phyloP scores from a whole-genome alignment of 225 moss, liverwort and hornwort genomes.

The Bryum argenteum region DNA sequence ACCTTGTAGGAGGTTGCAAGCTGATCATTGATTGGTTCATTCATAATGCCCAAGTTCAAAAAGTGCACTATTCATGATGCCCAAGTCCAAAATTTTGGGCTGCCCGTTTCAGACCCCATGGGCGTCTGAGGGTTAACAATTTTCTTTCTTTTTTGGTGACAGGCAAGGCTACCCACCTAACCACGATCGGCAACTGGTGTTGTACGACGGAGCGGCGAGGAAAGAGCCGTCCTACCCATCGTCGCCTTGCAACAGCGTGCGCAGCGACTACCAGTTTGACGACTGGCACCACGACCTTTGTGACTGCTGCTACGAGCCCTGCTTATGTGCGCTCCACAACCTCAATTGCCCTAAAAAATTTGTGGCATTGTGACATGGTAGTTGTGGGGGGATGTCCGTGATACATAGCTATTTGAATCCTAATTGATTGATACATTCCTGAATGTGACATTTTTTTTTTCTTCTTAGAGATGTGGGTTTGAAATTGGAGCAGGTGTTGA shows the following conservation, averaged over 20 bases:
- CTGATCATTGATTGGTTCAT: too few relatives aligned
- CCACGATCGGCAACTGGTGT: constrained; percentile 27
- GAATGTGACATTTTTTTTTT: not conserved
- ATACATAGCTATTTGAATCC: too few relatives aligned
- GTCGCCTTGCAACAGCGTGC: constrained; percentile 39
- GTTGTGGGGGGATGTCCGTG: too few relatives aligned
- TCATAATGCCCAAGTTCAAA: too few relatives aligned
- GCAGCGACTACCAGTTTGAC: constrained; percentile 35
- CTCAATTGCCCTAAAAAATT: not conserved
- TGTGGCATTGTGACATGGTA: too few relatives aligned
- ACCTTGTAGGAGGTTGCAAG: too few relatives aligned
- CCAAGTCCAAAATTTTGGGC: too few relatives aligned
- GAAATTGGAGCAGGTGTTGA: constrained; percentile 46
- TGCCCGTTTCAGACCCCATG: too few relatives aligned
- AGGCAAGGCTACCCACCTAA: constrained; percentile 47
- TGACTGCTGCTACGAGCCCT: constrained; percentile 55
- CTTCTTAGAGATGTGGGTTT: constrained; percentile 3
- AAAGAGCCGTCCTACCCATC: constrained; percentile 44
- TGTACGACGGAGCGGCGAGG: constrained; percentile 37
- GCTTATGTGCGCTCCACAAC: constrained; percentile 40
- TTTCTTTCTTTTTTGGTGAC: constrained; percentile 21
- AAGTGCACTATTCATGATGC: too few relatives aligned
- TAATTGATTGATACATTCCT: too few relatives aligned
- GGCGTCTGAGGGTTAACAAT: too few relatives aligned
- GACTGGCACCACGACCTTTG: constrained; percentile 49